Conservation (phyloP, 1,284 basidiomycete genomes). For the Irpex sp. region DNA sequence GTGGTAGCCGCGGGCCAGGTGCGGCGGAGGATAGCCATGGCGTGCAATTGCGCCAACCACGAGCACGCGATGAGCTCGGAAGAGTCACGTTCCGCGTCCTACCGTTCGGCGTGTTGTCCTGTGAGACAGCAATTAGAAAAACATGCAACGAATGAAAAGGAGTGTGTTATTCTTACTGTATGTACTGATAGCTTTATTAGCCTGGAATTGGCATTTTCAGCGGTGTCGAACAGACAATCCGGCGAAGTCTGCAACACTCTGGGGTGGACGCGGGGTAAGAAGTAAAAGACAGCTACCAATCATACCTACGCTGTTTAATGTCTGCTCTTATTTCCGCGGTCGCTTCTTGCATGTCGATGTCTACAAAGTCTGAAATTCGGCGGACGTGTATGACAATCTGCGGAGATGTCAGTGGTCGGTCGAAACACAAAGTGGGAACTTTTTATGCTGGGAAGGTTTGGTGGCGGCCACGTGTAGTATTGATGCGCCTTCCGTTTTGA, state of each 20-base stretch:
- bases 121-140: not conserved
- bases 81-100: not conserved
- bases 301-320: not conserved
- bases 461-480: slow-evolving; percentile 1
- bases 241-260: not conserved
- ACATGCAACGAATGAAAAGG: not conserved
- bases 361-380: not conserved
- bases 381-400: not conserved
- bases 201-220: not conserved
- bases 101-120: not conserved
- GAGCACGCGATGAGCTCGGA: slow-evolving; percentile 12
- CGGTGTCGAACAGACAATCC: not conserved
- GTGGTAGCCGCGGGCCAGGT: not conserved
- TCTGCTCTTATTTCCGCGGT: not conserved
- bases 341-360: not conserved
- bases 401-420: not conserved
- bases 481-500: not conserved
- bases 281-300: not conserved
- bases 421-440: not conserved
- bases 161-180: not conserved
- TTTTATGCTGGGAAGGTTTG: not conserved
- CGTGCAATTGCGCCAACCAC: slow-evolving; percentile 12
- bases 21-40: slow-evolving; percentile 4
- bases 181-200: not conserved
- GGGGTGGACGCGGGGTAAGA: not conserved